Evolutionary conservation across 2,329 filamentous ascomycete species (phyloP).

Genomic region (Capronia coronata): DNA sequence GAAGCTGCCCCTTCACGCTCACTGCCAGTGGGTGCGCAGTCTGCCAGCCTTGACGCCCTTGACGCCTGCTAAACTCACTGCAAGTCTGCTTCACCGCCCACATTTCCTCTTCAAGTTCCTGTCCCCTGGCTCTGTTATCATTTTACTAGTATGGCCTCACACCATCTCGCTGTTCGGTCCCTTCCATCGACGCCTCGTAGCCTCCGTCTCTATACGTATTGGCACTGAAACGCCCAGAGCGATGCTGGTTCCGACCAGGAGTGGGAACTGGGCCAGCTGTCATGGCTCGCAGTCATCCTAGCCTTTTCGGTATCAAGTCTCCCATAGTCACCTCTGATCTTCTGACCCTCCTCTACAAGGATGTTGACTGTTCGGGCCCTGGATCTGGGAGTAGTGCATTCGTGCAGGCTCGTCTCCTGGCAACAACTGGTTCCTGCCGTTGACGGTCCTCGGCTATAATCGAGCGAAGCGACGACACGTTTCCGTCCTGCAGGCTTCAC

Average conservation of each 20-base stretch:
- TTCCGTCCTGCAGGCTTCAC: not conserved
- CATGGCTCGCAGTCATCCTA: conserved; percentile 2
- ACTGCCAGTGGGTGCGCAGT: conserved; percentile 4
- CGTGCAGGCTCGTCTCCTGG: not conserved
- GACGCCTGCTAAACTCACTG: no score
- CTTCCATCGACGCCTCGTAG: not conserved
- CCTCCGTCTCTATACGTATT: conserved; percentile 3
- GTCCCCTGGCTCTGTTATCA: conserved; percentile 9
- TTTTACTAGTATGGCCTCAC: conserved; percentile 2
- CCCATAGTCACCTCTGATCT: conserved; percentile 1
- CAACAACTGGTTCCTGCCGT: not conserved
- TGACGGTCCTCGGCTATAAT: not conserved
- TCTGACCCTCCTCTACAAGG: conserved; percentile 1
- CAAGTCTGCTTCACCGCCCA: no score
- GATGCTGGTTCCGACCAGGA: not conserved
- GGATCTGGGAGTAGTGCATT: not conserved
- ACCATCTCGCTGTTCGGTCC: not conserved
- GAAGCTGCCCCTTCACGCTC: not conserved
- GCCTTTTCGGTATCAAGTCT: not conserved
- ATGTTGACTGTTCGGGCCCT: no score
- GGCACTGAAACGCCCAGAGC: not conserved
- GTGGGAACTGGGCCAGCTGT: conserved; percentile 13
- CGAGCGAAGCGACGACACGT: conserved; percentile 3
- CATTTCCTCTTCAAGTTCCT: conserved; percentile 16
- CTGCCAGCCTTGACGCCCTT: conserved; percentile 4